phyloP scores from a whole-genome alignment of 2,329 filamentous ascomycete species.

The Aspergillus sergii region DNA sequence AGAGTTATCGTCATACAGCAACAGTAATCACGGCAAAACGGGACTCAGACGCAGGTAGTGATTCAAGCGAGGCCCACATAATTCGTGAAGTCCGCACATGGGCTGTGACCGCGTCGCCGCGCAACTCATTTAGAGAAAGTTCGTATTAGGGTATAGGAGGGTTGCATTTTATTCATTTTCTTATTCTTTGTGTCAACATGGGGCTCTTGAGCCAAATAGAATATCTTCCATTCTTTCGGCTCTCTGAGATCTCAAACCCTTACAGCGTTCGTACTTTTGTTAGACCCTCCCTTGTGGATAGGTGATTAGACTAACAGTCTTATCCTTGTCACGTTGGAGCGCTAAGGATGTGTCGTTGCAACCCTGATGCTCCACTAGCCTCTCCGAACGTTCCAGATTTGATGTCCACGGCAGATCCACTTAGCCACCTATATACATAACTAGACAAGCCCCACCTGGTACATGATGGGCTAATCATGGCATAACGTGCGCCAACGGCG shows the following conservation, averaged over 20 bases:
- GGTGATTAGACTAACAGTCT: neutral
- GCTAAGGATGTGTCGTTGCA: neutral
- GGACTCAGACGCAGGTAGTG: slow-evolving; percentile 28
- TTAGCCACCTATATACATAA: neutral
- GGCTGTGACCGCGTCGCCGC: slow-evolving; percentile 22
- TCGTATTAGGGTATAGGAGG: neutral
- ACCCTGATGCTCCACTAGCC: neutral
- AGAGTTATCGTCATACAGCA: slow-evolving; percentile 11
- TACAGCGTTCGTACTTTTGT: neutral
- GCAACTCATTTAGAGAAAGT: neutral
- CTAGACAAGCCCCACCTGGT: neutral
- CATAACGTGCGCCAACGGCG: neutral
- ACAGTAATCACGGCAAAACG: slow-evolving; percentile 13
- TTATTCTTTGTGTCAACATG: neutral
- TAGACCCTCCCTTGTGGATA: neutral
- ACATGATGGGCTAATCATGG: neutral
- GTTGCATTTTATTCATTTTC: neutral
- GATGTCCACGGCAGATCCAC: neutral
- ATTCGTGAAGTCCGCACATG: slow-evolving; percentile 30
- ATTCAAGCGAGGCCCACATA: slow-evolving; percentile 29
- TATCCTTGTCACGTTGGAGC: neutral
- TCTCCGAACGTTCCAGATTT: neutral
- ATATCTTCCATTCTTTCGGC: neutral
- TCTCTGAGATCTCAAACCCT: neutral
- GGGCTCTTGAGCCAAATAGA: neutral